Evolutionary conservation across 805 yeast genomes (phyloP), one percentile per base, ranked within the genome.

Genomic region (Saccharomycopsis sp.): DNA sequence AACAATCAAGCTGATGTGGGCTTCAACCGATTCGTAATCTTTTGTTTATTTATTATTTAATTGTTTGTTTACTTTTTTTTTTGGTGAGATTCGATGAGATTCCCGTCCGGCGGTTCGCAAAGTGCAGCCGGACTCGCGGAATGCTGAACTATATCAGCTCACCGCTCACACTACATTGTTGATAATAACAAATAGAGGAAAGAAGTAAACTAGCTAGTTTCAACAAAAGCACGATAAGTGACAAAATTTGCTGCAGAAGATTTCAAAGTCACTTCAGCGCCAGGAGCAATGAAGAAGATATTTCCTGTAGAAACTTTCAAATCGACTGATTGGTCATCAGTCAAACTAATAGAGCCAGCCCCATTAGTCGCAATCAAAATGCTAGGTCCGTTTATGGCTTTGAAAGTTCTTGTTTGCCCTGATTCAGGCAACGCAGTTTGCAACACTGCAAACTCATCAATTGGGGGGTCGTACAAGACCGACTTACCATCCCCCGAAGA

Each of bases 401-500:
- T 72, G 52, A 79, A 71, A 27, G 57, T 54, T 58, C 83, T 82
- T 13, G 56, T 59, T 51, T 75, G 67, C 33, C 69, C 72, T 8
- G 68, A 56, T 30, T 63, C 58, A 38, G 68, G 65, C 54, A 80
- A 79, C 34, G 74, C 72, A 33, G 89, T 80, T 63, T 84, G 87
- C 55, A 92, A 69, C n/a, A 92, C 96, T 4, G 95, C 71, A 56
- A 92, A 92, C 67, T 92, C 99, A 48, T 79, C 94, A 57, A 92
- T 92, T 44, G 99, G 99, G 25, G 99, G 99, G 59, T 92, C 82
- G 63, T 79, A 92, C 51, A 88, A 65, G 29, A 69, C 69, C 15
- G 80, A 68, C 49, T 65, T 69, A 37, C 86, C 89, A 38, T 67
- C 79, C 48, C 92, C 92, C 8, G 65, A 55, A 17, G 83, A 70